Base-by-base conservation (phyloP, 305 asterid genomes). In the Nicotiana rustica region DNA sequence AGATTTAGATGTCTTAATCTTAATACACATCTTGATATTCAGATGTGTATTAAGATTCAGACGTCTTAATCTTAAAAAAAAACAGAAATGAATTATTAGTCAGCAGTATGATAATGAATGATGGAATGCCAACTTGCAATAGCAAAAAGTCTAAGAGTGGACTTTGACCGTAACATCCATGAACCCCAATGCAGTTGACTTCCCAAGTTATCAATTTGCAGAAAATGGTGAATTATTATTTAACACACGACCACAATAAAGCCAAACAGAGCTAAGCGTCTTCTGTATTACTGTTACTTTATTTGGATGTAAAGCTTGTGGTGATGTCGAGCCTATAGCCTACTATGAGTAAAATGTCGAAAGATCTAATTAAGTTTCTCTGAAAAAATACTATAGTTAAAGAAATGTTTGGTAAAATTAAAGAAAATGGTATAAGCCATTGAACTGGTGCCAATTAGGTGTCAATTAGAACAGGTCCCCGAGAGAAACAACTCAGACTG, bases 41-140 rank as follows among this genome's bases (percentile, higher is more conserved):
- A n/a, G n/a, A n/a, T n/a, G n/a, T n/a, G n/a, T n/a, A n/a, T n/a
- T n/a, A n/a, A n/a, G n/a, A n/a, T n/a, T n/a, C n/a, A n/a, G n/a
- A n/a, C n/a, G n/a, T n/a, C n/a, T n/a, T n/a, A n/a, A n/a, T n/a
- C n/a, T n/a, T n/a, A n/a, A n/a, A n/a, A n/a, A n/a, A n/a, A n/a
- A n/a, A n/a, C n/a, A n/a, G n/a, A 2, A 17, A 13, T 17, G 21
- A 14, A 17, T 36, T 8, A 38, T 38, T 69, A 36, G 77, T 38
- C 77, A 68, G 77, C 77, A 5, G 33, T 69, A 69, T 8, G 15
- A 69, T 10, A n/a, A 38, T 69, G 33, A 69, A 69, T 69, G 33
- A 69, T 69, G 13, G 18, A 35, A 17, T 69, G 77, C 10, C 56
- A 69, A 69, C 33, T 38, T 10, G 57, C 33, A 38, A n/a, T n/a